Conservation (phyloP, 768 basidiomycete genomes). For the Paxillus ammoniavirescens region DNA sequence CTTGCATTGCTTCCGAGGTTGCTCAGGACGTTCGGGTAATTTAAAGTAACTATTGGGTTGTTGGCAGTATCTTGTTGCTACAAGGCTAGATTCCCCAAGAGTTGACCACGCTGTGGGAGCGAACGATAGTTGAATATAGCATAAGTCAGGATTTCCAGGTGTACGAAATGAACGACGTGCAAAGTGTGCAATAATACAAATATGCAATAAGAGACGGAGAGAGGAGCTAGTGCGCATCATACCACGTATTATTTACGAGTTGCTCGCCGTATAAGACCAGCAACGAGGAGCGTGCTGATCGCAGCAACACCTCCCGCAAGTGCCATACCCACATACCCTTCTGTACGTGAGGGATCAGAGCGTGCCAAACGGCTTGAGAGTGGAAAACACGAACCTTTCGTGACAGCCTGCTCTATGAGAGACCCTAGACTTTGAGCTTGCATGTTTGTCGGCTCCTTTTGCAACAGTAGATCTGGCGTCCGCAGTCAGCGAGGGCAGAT, state of each 20-base stretch:
- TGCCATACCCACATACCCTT: slow-evolving; percentile 99
- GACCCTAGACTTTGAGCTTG: slow-evolving; percentile 84
- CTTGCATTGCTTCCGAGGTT: slow-evolving; percentile 7
- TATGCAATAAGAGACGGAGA: slow-evolving; percentile 8
- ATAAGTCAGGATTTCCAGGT: slow-evolving; percentile 23
- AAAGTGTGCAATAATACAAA: slow-evolving; percentile 13
- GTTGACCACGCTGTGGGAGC: no score
- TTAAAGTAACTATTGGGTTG: slow-evolving; percentile 29
- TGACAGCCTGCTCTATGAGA: slow-evolving; percentile 85
- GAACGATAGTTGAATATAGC: slow-evolving; percentile 14
- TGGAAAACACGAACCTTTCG: slow-evolving; percentile 56
- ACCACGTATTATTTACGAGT: slow-evolving; percentile 40
- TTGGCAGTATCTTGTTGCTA: neutral
- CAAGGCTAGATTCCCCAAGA: neutral
- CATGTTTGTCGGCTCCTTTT: slow-evolving; percentile 90
- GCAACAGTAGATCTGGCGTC: slow-evolving; percentile 70
- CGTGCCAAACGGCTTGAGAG: neutral
- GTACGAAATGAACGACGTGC: slow-evolving; percentile 7
- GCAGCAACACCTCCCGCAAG: slow-evolving; percentile 90
- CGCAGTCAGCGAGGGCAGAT: slow-evolving; percentile 1
- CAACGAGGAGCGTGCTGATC: slow-evolving; percentile 70
- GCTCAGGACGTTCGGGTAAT: slow-evolving; percentile 20
- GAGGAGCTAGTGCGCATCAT: slow-evolving; percentile 12
- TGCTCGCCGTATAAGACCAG: slow-evolving; percentile 84
- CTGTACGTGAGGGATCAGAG: slow-evolving; percentile 38